Conservation (phyloP, 345 rosid species). For the Heritiera littoralis region DNA sequence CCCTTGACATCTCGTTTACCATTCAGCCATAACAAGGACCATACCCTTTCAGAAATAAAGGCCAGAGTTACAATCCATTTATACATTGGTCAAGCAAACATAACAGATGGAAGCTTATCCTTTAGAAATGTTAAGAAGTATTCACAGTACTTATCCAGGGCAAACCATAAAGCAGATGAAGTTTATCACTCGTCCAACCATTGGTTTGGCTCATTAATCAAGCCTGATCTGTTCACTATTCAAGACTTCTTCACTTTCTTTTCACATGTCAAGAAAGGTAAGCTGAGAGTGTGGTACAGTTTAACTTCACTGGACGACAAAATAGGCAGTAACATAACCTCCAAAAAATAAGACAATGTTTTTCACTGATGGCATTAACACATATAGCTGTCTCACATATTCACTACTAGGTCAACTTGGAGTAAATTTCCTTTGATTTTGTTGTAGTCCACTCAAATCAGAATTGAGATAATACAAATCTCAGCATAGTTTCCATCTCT, state of each 20-base stretch:
- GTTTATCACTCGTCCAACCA: not conserved
- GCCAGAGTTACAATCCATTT: not conserved
- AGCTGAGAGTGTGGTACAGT: not conserved
- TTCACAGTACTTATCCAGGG: not conserved
- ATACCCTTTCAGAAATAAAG: constrained; percentile 1
- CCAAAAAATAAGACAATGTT: not conserved
- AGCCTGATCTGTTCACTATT: not conserved
- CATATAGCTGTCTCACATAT: not conserved
- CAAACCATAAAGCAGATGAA: not conserved
- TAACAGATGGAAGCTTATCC: not conserved
- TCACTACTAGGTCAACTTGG: not conserved
- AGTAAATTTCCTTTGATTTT: not conserved
- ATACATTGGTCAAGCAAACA: not conserved
- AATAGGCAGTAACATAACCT: not conserved
- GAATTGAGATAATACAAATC: not conserved
- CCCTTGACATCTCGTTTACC: not conserved
- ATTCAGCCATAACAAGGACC: not conserved
- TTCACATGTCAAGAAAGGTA: not conserved
- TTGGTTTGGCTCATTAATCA: not conserved
- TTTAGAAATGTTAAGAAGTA: not conserved
- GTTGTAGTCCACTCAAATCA: not conserved
- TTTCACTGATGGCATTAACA: not conserved
- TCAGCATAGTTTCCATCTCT: constrained; percentile 10
- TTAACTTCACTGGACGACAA: not conserved
- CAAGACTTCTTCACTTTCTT: not conserved